Evolutionary conservation across 2,329 filamentous ascomycete species (phyloP), one percentile per base, ranked within the genome.

Genomic region (Verticillium nubilum): DNA sequence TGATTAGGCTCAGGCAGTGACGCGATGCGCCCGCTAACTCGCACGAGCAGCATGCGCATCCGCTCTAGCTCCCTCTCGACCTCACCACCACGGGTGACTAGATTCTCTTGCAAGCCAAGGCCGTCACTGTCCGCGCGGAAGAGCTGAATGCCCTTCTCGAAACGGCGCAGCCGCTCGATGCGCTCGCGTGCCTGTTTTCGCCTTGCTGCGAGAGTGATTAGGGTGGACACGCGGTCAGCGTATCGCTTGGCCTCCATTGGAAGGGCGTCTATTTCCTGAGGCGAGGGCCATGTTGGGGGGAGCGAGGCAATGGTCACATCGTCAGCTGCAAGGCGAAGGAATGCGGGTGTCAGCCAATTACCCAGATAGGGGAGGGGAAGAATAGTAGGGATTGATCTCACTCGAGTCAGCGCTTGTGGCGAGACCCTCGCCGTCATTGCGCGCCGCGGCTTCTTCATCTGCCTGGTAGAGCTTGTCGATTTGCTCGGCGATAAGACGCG

Each of bases 401-500:
- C 76, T 76, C 28, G 83, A 67, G 65, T 84, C 80, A 10, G 76
- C 69, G 25, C 78, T 76, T 31, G 70, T 67, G 29, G 66, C 70
- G 26, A 79, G 70, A 1, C 73, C 76, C 53, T 72, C 75, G 15
- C 12, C 19, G 25, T 28, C 26, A 7, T 53, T 26, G 4, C 25
- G 26, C 52, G 52, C 26, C 13, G 26, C 15, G 7, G 68, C 68
- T 4, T 66, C 64, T 1, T 75, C 74, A 50, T 76, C 74, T 12
- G 56, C 52, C 71, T 81, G 80, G 70, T 91, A 91, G 52, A 89
- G 74, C 54, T 74, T 73, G 71, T 90, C 86, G 50, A 92, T 85
- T 74, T 92, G 88, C 75, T 90, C 87, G 2, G 88, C 87, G 19
- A 91, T 82, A 66, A 90, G 86, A 35, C 88, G 82, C 57, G 82